Conservation (phyloP, 805 yeast species). For the Suhomyces canberraensis region DNA sequence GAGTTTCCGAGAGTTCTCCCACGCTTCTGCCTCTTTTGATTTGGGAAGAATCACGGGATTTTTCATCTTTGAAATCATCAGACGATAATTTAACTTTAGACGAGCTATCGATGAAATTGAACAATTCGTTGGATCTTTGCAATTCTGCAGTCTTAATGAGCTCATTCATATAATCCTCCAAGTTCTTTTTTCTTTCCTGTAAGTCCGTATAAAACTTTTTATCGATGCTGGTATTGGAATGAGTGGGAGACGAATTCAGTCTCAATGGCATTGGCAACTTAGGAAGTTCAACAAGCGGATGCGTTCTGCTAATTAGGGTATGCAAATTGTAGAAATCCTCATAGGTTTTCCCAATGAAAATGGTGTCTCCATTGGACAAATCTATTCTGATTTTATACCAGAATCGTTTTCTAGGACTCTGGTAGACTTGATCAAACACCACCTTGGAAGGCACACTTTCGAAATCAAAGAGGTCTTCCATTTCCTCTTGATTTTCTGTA, state of each 20-base stretch:
- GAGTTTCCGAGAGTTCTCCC: conserved; percentile 1
- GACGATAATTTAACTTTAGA: conserved; percentile 1
- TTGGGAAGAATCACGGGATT: background rate
- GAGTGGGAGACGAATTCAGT: conserved; percentile 2
- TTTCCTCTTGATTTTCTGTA: background rate
- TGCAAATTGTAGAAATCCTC: conserved; percentile 38
- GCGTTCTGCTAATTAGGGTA: conserved; percentile 8
- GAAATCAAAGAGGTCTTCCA: conserved; percentile 3
- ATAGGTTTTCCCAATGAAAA: conserved; percentile 30
- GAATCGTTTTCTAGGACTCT: conserved; percentile 17
- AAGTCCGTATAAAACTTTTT: conserved; percentile 14
- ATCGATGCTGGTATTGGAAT: conserved; percentile 9
- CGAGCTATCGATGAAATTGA: conserved; percentile 7
- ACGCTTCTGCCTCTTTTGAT: background rate
- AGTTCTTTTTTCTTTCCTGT: conserved; percentile 19
- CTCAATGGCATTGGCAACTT: conserved; percentile 30
- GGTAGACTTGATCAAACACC: conserved; percentile 26
- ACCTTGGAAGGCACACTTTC: conserved; percentile 10
- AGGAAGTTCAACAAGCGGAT: conserved; percentile 18
- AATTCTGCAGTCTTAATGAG: conserved; percentile 12
- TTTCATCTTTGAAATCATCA: conserved; percentile 10
- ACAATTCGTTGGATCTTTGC: conserved; percentile 6
- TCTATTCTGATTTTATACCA: conserved; percentile 37
- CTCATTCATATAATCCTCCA: conserved; percentile 23
- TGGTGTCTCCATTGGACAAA: conserved; percentile 15